Conservation (phyloP, 805 yeast species). For the Lachancea meyersii region DNA sequence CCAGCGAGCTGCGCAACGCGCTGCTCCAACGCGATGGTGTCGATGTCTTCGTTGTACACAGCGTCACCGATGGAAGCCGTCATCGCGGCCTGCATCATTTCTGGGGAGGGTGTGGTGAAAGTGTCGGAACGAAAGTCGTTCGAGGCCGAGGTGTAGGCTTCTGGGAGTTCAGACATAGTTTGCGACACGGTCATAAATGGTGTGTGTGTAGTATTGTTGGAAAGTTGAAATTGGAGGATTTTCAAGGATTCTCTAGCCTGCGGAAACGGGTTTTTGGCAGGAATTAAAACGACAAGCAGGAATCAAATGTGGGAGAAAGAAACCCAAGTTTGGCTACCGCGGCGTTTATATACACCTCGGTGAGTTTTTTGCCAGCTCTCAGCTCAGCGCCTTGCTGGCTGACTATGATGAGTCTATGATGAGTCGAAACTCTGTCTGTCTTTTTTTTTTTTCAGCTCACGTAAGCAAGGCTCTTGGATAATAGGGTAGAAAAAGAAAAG, state of each 20-base stretch:
- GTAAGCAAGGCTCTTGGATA: background rate
- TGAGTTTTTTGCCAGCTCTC: too few relatives aligned
- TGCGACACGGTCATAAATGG: background rate
- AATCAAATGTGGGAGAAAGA: too few relatives aligned
- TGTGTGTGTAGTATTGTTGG: background rate
- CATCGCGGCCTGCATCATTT: constrained; percentile 59
- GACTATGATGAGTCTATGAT: too few relatives aligned
- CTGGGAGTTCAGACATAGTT: constrained; percentile 8
- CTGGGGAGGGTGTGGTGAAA: constrained; percentile 76
- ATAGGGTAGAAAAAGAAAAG: too few relatives aligned
- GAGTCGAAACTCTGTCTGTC: too few relatives aligned
- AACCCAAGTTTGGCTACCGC: too few relatives aligned
- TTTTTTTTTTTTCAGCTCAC: constrained; percentile 3
- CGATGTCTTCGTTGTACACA: constrained; percentile 79
- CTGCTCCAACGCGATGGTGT: constrained; percentile 58
- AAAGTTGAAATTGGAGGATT: background rate
- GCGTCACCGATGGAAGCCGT: constrained; percentile 71
- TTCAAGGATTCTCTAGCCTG: background rate
- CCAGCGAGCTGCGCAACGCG: constrained; percentile 66
- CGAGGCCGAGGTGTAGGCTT: constrained; percentile 27
- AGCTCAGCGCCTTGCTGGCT: too few relatives aligned
- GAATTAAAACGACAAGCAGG: background rate
- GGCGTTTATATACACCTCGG: background rate
- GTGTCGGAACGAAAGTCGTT: constrained; percentile 74
- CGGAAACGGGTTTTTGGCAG: background rate